Base-by-base conservation (phyloP, 2,329 filamentous ascomycete genomes). In the Calonectria naviculata region DNA sequence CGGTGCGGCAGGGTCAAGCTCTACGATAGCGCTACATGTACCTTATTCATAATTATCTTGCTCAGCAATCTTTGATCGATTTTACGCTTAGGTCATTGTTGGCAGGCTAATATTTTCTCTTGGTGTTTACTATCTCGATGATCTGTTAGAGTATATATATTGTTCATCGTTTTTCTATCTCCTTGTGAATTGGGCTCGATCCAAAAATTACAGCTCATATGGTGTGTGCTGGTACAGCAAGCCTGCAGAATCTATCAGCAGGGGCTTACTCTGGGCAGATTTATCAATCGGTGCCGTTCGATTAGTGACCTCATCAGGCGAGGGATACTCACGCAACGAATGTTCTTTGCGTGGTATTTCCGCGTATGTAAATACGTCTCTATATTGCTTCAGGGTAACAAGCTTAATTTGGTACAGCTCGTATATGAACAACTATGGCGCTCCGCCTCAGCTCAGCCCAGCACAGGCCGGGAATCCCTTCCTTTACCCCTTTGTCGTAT, bases 301-400 rank as follows among this genome's bases (percentile, higher is more conserved):
- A 44, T 65, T 12, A 41, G 41, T 41, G 24, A n/a, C 38, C 15
- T 41, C 38, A 67, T 67, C 67, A 65, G 52, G 65, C 42, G 66
- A 73, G 65, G 58, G 42, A 34, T 42, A 42, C 63, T 56, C 36
- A 52, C 56, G 42, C 26, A 65, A 70, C 56, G 67, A 38, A 71
- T 70, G 44, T 70, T 44, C 28, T 62, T 28, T 47, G 8, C 36
- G 38, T 56, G 54, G 7, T 36, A 36, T 67, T 58, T 46, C 8
- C 36, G 8, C 21, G 34, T 36, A 58, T 38, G 24, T 38, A 15
- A 24, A 26, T 36, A 58, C 21, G 31, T 36, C 38, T 29, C 29
- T 13, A 26, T 38, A 5, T 42, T 36, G 56, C 29, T 61, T 26
- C 60, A 73, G 74, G 74, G 70, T 73, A 76, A 46, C 34, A 58